Evolutionary conservation across 1,139 yeast species (phyloP), one percentile per base, ranked within the genome.

Genomic region (Suhomyces bokatorum): DNA sequence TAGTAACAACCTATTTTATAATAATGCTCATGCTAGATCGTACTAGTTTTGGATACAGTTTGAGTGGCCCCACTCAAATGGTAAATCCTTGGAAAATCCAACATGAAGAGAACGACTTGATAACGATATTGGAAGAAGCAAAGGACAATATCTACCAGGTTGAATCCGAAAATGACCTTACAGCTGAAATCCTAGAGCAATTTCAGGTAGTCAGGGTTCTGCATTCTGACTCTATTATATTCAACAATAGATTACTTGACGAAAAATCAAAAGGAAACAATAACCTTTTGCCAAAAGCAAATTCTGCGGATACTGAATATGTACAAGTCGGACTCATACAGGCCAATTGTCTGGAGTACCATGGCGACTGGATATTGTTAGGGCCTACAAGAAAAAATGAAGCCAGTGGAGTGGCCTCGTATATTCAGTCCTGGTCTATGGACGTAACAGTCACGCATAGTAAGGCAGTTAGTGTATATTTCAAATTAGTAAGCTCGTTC

Each of bases 401-500:
- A 17, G 53, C 50, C 32, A 46, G 45, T 13, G 43, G 52, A 13
- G 37, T 50, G n/a, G 57, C 64, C 3, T 46, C 59, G 2, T 62
- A 57, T 38, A 45, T 51, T 12, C 66, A 61, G 43, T 56, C 60
- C 0, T 65, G 67, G 67, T 44, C 59, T 1, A 36, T 64, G 6
- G 54, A 49, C 7, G 42, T 53, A 3, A 60, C 65, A 0, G 42
- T 49, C 10, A 22, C 37, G 3, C 20, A 22, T 27, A 32, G 37
- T 2, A 53, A 51, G 15, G 48, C 50, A 12, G 43, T 47, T 26
- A 38, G 61, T 3, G 44, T 49, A 28, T 55, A 60, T 35, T 45
- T 58, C 7, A 48, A 48, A 26, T 36, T 58, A 8, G 47, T 53
- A 28, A 52, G 53, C 11, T 13, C 20, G 11, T 20, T 58, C 28